Percentiles rank a stretch among this genome's conserved stretches.
These are phyloP conservation scores for Candida bentonensis DNA, from an alignment of 805 yeast genomes.

Conservation along the genomic window DNA sequence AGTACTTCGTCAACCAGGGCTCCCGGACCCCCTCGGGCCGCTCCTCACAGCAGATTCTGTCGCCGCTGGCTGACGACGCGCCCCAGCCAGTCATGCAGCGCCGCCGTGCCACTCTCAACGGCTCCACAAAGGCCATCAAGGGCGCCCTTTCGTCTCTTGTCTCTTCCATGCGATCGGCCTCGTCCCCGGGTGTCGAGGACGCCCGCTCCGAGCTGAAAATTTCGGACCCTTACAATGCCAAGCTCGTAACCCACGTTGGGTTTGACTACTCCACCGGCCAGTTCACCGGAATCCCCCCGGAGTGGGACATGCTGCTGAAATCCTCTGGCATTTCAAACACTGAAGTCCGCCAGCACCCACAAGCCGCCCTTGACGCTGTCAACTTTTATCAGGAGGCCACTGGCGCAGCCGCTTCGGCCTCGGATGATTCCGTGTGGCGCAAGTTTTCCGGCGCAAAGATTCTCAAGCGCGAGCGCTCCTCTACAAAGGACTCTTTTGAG, in stretches of 20 bases:
- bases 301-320: constrained; percentile 74
- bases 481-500: background rate
- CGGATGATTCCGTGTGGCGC: constrained; percentile 13
- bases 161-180: background rate
- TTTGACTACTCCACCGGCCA: constrained; percentile 73
- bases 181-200: background rate
- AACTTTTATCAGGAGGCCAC: constrained; percentile 43
- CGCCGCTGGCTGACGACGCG: background rate
- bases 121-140: constrained; percentile 1
- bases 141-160: background rate
- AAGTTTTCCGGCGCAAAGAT: constrained; percentile 11
- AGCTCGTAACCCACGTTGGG: constrained; percentile 92
- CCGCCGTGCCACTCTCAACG: constrained; percentile 2
- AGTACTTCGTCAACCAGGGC: background rate
- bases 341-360: constrained; percentile 86
- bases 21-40: background rate
- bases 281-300: constrained; percentile 82
- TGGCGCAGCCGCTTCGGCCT: background rate
- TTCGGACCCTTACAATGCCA: constrained; percentile 83
- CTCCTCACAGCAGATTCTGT: background rate
- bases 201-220: constrained; percentile 30
- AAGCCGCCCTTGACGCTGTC: constrained; percentile 84
- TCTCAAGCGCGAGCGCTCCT: constrained; percentile 12
- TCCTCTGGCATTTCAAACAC: constrained; percentile 78
- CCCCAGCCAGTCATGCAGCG: background rate